phyloP scores from a whole-genome alignment of 2,329 filamentous ascomycete species.

The Parafenestella ontariensis region DNA sequence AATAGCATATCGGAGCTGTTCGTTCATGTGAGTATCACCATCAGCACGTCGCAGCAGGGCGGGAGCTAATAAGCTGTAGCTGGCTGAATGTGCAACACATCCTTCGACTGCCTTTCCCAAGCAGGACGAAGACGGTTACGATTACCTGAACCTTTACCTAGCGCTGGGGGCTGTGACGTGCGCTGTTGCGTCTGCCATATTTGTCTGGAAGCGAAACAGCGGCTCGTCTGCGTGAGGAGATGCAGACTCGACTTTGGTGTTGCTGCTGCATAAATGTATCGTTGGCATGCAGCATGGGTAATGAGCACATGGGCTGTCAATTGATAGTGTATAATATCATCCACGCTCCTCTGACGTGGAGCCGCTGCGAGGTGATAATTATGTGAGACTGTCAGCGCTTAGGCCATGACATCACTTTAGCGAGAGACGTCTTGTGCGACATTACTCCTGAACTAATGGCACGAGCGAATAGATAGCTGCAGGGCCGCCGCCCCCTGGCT shows the following conservation, averaged over 20 bases:
- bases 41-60: not conserved
- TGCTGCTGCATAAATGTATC: too few relatives aligned
- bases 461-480: constrained; percentile 14
- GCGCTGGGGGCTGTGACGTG: constrained; percentile 75
- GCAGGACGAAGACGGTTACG: constrained; percentile 79
- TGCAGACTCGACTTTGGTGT: not conserved
- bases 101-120: constrained; percentile 89
- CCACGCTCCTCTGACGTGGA: not conserved
- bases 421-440: constrained; percentile 7
- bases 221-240: constrained; percentile 11
- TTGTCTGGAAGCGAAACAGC: constrained; percentile 64
- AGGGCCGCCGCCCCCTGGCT: constrained; percentile 10
- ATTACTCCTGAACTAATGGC: not conserved
- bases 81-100: constrained; percentile 91
- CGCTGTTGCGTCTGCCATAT: constrained; percentile 64
- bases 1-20: constrained; percentile 93
- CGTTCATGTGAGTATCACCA: constrained; percentile 64
- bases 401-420: constrained; percentile 16
- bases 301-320: not conserved
- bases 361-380: not conserved
- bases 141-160: constrained; percentile 85
- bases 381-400: constrained; percentile 4
- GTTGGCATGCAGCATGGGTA: not conserved
- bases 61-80: constrained; percentile 45
- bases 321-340: not conserved